phyloP scores from a whole-genome alignment of 805 yeast species.

The Lipomyces anomalus region DNA sequence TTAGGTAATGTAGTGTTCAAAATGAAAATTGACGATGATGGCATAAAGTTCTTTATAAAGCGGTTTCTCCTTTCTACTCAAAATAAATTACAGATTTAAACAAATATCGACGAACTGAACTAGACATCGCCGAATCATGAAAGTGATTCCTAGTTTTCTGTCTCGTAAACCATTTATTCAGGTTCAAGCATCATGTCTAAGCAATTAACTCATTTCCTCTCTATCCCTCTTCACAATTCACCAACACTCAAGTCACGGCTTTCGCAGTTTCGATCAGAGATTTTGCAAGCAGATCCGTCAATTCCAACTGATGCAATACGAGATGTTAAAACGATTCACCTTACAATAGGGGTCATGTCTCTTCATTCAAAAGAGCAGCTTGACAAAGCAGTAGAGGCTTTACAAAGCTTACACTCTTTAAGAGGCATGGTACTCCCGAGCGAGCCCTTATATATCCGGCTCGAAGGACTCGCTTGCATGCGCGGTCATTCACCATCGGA shows the following conservation, averaged over 20 bases:
- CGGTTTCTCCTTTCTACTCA: no score
- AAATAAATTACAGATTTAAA: no score
- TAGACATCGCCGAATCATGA: no score
- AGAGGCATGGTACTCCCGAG: constrained; percentile 1
- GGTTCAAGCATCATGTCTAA: no score
- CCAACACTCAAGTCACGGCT: constrained; percentile 1
- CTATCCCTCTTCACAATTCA: constrained; percentile 7
- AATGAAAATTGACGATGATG: no score
- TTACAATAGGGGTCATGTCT: constrained; percentile 18
- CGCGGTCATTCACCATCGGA: background rate
- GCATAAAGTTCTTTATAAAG: no score
- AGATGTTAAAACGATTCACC: constrained; percentile 9
- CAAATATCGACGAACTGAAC: no score
- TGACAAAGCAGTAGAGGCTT: constrained; percentile 3
- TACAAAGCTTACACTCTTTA: background rate
- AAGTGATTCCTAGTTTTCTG: no score
- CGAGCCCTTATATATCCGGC: constrained; percentile 3
- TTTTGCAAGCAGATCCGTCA: background rate
- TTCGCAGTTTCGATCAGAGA: background rate
- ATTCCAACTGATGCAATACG: constrained; percentile 10
- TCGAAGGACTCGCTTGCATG: background rate
- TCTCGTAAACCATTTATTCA: no score
- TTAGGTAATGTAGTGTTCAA: no score
- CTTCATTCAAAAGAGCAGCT: background rate
- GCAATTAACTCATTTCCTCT: constrained; percentile 13